Evolutionary conservation across 2,329 filamentous ascomycete genomes (phyloP), one percentile per base, ranked within the genome.

Genomic region (Fonsecaea monophora): DNA sequence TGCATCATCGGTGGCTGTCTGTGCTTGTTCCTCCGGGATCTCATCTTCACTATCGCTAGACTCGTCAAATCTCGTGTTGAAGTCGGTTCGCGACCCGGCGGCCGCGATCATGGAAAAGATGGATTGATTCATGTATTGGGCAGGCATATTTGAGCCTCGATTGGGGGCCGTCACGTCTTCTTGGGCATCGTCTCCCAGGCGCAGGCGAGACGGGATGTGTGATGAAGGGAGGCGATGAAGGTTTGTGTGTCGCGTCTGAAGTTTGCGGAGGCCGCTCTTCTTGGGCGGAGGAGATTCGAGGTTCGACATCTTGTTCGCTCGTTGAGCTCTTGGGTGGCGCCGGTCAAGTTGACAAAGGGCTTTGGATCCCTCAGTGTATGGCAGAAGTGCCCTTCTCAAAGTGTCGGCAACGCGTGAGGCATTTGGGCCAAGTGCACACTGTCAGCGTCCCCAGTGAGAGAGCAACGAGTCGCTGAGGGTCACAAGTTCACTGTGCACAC

Each of bases 91-190:
- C 35, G 92, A 94, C 6, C 93, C 92, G 42, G 92, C 92, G 15
- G 92, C 92, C 6, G 94, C 92, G 72, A 98, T 94, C 80, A 98
- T 87, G 62, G 92, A 93, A 77, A 97, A 96, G 63, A 98, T 89
- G 71, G 92, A 96, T 82, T 97, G 94, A 78, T 97, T 95, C 89
- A 96, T 92, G 75, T 93, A 92, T 68, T 84, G 80, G 56, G 82
- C 76, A 60, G 79, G 77, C n/a, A 78, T 77, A 13, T 72, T 72
- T 60, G 70, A 70, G 48, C 72, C 75, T 38, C 71, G 74, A n/a
- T 82, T 83, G 1, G 85, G 83, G 59, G 85, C 85, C 13, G 85
- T 86, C 67, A 86, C 85, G 75, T 89, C 87, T 45, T 87, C 83
- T 18, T 89, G 81, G 4, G 82, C 84, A 77, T 89, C 87, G 68